Base-by-base conservation (phyloP, 2,329 filamentous ascomycete species). In the Zalaria obscura region DNA sequence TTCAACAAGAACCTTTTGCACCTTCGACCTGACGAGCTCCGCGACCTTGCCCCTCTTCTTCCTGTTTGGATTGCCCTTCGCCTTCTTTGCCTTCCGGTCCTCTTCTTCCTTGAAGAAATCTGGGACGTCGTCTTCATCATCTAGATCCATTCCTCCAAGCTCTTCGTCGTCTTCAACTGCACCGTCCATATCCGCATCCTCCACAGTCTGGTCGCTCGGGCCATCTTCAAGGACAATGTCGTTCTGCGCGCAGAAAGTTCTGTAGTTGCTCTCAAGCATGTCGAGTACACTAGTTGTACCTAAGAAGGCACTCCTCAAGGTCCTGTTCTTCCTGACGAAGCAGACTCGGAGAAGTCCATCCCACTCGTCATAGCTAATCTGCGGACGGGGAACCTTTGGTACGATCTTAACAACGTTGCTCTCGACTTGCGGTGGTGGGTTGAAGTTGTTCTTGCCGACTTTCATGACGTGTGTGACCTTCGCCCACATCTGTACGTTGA, bases 371-470 rank as follows among this genome's bases (percentile, higher is more conserved):
- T 89, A 96, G 57, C 78, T 84, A 48, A 96, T 88, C 51, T 86
- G 80, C 40, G 89, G 89, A 32, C 86, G 69, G 7, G 87, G 87
- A 32, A 75, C 72, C 66, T 95, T 93, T 25, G 87, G 87, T 56
- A 89, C 84, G 50, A 95, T 82, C 45, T 88, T 75, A 38, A 95
- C 87, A 5, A 95, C 88, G 44, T 82, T 88, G 5, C 78, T 85
- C 63, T 98, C 91, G 44, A 98, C 91, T 55, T 86, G 76, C 5
- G 91, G 91, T 1, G 91, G 89, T 0, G 91, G 91, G 47, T 85
- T 86, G 73, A 96, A 98, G 67, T 96, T 96, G 64, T 93, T 91
- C 64, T 81, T 83, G 49, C 88, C 87, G 36, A 96, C 89, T 66
- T 94, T 94, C 80, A 93, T 85, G 51, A 93, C 78, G 53, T 68